Base-by-base conservation (phyloP, 1,139 yeast species). In the Candida sanyaensis region DNA sequence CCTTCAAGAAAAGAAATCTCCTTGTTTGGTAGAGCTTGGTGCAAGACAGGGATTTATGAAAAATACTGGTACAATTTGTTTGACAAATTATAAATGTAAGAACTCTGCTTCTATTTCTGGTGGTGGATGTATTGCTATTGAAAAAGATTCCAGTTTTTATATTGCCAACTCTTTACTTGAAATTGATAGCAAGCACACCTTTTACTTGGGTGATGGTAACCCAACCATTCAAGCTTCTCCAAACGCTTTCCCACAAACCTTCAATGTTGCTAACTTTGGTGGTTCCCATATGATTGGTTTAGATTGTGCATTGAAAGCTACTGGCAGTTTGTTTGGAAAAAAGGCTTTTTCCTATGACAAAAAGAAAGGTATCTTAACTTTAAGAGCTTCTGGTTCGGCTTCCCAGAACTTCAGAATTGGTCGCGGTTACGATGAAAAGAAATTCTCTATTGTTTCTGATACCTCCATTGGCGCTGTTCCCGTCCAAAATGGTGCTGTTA, bases 341-440 rank as follows among this genome's bases (percentile, higher is more conserved):
- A 31, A 32, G 13, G 28, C 42, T 17, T 53, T 11, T 38, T 12
- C 42, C 9, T 63, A 64, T 42, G 47, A 52, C n/a, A n/a, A n/a
- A n/a, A n/a, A n/a, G n/a, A n/a, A n/a, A n/a, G n/a, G n/a, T n/a
- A n/a, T n/a, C n/a, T n/a, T n/a, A n/a, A n/a, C n/a, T n/a, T n/a
- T n/a, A n/a, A n/a, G n/a, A n/a, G n/a, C n/a, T 32, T 34, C 57
- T 5, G 34, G 21, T 3, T 53, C 61, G 4, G 69, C 69, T 46
- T 52, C 63, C 21, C 62, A 63, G 55, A 58, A 61, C 4, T 51
- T 63, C 36, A 32, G 42, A 13, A 66, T 66, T 45, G 70, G 70
- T 47, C 46, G 51, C 21, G 63, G 61, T n/a, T 55, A 57, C 43
- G 55, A 45, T 37, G 50, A 47, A 12, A 41, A 43, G n/a, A 36